Percentiles rank a stretch among this genome's conserved stretches.
These are phyloP conservation scores for Citrus cavaleriei DNA, from an alignment of 345 rosid genomes.

Conservation along the genomic window DNA sequence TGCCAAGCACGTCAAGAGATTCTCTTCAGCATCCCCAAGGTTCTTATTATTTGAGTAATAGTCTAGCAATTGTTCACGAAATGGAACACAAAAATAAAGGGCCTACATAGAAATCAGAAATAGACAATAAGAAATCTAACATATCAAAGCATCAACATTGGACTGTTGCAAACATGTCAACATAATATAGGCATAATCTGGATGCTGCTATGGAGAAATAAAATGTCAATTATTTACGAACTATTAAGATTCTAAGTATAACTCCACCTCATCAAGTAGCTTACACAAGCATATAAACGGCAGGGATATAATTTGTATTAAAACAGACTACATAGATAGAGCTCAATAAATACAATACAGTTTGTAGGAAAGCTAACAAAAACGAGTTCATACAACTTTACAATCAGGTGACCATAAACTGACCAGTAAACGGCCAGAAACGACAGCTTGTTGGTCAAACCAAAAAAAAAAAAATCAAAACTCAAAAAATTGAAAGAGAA, in stretches of 20 bases:
- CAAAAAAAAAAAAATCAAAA: background rate
- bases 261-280: background rate
- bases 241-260: background rate
- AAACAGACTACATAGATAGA: background rate
- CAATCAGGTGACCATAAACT: background rate
- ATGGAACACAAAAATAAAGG: constrained; percentile 94
- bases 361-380: background rate
- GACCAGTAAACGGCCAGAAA: background rate
- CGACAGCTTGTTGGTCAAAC: background rate
- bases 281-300: background rate
- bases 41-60: constrained; percentile 75
- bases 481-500: background rate
- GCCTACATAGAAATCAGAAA: constrained; percentile 54
- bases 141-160: background rate
- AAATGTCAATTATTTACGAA: background rate
- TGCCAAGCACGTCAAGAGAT: constrained; percentile 93
- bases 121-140: background rate
- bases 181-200: background rate
- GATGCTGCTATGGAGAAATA: background rate
- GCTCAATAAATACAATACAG: background rate
- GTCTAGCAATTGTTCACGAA: constrained; percentile 98
- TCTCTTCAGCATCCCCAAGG: constrained; percentile 80
- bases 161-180: background rate
- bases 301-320: background rate
- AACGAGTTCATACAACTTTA: background rate